Percentiles rank a stretch among this genome's conserved stretches.
Evolutionary conservation across 176 grass and related monocot genomes (phyloP).

Genomic region (bread wheat (Triticum aestivum)): DNA sequence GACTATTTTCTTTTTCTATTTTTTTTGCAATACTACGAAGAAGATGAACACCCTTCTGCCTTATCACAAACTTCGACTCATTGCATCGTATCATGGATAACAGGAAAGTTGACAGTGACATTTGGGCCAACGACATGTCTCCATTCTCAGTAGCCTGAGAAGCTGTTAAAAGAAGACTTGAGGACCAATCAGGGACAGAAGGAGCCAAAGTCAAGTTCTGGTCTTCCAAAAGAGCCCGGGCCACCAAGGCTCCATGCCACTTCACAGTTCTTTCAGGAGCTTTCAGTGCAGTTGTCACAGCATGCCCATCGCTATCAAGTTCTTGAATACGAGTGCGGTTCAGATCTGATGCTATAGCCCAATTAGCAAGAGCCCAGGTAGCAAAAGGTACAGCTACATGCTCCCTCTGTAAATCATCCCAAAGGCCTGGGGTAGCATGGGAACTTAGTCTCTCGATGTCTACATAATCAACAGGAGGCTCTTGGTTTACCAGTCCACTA

Average conservation of each 20-base stretch:
- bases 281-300: slow-evolving; percentile 73
- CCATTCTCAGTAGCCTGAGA: slow-evolving; percentile 74
- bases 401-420: slow-evolving; percentile 98
- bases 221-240: slow-evolving; percentile 81
- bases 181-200: slow-evolving; percentile 84
- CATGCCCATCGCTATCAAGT: slow-evolving; percentile 78
- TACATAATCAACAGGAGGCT: slow-evolving; percentile 33
- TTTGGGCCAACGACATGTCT: slow-evolving; percentile 71
- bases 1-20: slow-evolving; percentile 65
- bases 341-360: slow-evolving; percentile 82
- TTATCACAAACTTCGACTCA: slow-evolving; percentile 76
- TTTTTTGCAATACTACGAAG: slow-evolving; percentile 82
- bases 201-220: slow-evolving; percentile 56
- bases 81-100: slow-evolving; percentile 74
- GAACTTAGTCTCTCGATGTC: slow-evolving; percentile 41
- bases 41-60: slow-evolving; percentile 79
- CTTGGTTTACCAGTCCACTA: slow-evolving; percentile 17
- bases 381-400: slow-evolving; percentile 99
- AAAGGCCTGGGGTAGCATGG: slow-evolving; percentile 69
- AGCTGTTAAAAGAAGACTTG: slow-evolving; percentile 89
- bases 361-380: slow-evolving; percentile 96
- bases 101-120: slow-evolving; percentile 85
- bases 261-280: slow-evolving; percentile 95
- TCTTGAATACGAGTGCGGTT: slow-evolving; percentile 90
- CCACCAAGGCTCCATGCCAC: slow-evolving; percentile 88